phyloP scores from a whole-genome alignment of 306 rosid genomes.

The Dryas drummondii region DNA sequence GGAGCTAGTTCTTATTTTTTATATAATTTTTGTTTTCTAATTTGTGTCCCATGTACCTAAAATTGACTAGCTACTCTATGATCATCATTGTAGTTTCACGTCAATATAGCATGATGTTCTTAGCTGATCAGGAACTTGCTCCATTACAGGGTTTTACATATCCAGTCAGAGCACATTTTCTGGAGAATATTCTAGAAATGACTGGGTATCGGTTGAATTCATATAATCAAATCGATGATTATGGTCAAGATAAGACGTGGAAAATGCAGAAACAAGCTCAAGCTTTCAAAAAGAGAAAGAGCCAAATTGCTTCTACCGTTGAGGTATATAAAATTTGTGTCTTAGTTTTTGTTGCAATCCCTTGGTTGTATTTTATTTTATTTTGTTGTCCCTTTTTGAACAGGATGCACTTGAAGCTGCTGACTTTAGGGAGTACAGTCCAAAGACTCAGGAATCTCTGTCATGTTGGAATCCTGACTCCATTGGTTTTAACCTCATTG shows the following conservation, averaged over 20 bases:
- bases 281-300: conserved; percentile 44
- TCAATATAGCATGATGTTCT: not conserved
- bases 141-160: conserved; percentile 50
- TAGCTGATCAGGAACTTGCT: conserved; percentile 12
- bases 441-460: conserved; percentile 43
- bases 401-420: conserved; percentile 55
- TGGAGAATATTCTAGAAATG: conserved; percentile 55
- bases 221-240: conserved; percentile 60
- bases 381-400: not conserved
- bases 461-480: conserved; percentile 59
- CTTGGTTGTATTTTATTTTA: conserved; percentile 10
- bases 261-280: conserved; percentile 57
- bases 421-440: conserved; percentile 38
- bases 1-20: not conserved
- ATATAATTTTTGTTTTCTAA: not conserved
- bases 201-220: conserved; percentile 47
- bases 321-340: conserved; percentile 35
- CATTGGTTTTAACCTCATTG: conserved; percentile 60
- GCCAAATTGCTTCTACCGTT: conserved; percentile 55
- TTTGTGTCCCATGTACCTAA: not conserved
- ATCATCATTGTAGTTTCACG: not conserved
- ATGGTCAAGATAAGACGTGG: conserved; percentile 63
- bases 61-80: not conserved
- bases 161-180: conserved; percentile 52
- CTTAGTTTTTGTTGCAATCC: conserved; percentile 4